Evolutionary conservation across 108 stramenopile genomes (phyloP).

Genomic region (Mediolabrus comicus): DNA sequence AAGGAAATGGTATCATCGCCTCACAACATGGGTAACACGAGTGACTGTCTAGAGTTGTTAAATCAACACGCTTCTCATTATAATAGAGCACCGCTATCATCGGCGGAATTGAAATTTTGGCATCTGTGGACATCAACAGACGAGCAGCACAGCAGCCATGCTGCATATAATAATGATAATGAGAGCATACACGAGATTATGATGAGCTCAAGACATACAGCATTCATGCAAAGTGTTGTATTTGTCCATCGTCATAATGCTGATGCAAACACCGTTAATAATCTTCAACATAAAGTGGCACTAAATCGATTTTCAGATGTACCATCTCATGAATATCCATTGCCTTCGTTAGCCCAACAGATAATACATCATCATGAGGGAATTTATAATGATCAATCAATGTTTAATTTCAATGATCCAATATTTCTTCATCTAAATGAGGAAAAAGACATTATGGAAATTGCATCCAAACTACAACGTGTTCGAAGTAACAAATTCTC

Average conservation of each 20-base stretch:
- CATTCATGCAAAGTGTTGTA: conserved; percentile 20
- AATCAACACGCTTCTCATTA: not conserved
- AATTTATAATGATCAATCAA: not conserved
- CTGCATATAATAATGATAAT: too few relatives aligned
- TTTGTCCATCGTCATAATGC: conserved; percentile 36
- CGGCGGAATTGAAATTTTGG: not conserved
- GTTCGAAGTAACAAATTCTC: not conserved
- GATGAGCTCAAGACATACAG: conserved; percentile 17
- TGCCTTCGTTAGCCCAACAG: not conserved
- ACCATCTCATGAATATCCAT: conserved; percentile 20
- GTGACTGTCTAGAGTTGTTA: not conserved
- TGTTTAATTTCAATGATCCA: conserved; percentile 2
- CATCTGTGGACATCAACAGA: not conserved
- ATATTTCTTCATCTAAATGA: conserved; percentile 9
- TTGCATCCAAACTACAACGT: conserved; percentile 9
- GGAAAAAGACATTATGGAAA: conserved; percentile 12
- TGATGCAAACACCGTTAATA: not conserved
- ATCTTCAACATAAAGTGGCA: conserved; percentile 18
- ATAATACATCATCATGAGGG: not conserved
- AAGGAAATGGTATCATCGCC: not conserved
- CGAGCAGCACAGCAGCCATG: too few relatives aligned
- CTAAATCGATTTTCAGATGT: conserved; percentile 45
- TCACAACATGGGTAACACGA: not conserved
- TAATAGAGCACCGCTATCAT: not conserved
- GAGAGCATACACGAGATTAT: not conserved